Evolutionary conservation across 2,329 filamentous ascomycete genomes (phyloP).

Genomic region (Colletotrichum spinosum): DNA sequence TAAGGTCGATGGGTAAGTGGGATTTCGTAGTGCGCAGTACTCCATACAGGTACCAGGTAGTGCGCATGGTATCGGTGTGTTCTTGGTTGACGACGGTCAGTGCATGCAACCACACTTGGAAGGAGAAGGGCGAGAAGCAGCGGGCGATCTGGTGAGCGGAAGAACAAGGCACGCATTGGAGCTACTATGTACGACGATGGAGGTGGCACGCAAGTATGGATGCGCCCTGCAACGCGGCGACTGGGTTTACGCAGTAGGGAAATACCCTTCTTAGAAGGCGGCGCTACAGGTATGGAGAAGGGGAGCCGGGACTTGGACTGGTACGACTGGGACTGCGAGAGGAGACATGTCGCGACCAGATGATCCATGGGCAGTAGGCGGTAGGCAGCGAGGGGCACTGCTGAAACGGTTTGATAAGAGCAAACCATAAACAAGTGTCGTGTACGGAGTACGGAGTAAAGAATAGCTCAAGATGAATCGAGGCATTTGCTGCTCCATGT

Average conservation of each 20-base stretch:
- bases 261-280: conserved; percentile 38
- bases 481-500: conserved; percentile 16
- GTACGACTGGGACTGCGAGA: not conserved
- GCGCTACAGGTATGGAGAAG: conserved; percentile 31
- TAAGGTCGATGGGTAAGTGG: no score
- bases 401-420: conserved; percentile 38
- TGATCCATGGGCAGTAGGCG: no score
- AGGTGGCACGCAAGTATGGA: conserved; percentile 29
- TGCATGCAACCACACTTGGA: conserved; percentile 61
- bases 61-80: conserved; percentile 31
- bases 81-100: conserved; percentile 42
- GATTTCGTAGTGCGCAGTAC: no score
- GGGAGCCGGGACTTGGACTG: not conserved
- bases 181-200: conserved; percentile 40
- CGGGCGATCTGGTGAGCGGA: conserved; percentile 50
- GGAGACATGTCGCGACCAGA: conserved; percentile 31
- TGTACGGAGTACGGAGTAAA: no score
- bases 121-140: conserved; percentile 54
- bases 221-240: conserved; percentile 36
- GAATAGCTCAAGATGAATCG: conserved; percentile 16
- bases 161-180: conserved; percentile 38
- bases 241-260: conserved; percentile 30
- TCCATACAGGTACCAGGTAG: no score
- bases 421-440: conserved; percentile 13
- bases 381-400: conserved; percentile 19